Base-by-base conservation (phyloP, 2,329 filamentous ascomycete genomes). In the Aspergillus texensis region DNA sequence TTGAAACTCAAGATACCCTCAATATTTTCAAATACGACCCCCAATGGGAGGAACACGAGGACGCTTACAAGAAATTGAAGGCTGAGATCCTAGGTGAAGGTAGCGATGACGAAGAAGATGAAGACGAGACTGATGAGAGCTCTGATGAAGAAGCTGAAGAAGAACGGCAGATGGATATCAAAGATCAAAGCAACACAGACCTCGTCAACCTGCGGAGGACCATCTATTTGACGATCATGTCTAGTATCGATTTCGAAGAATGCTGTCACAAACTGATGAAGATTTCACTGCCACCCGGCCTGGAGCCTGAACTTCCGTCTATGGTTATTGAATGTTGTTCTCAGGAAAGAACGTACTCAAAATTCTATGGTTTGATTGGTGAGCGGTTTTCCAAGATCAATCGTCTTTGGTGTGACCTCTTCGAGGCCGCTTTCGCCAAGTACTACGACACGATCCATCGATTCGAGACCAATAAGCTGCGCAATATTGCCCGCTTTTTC, bases 371-470 rank as follows among this genome's bases (percentile, higher is more conserved):
- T 14, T 82, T 97, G 67, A 93, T 98, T 61, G 95, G 92, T 36
- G 95, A 99, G 80, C 88, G 94, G 28, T 97, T 99, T 79, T 92
- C 93, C 73, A 97, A 97, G 80, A 88, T 99, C 73, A 98, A 98
- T 79, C 88, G 95, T 26, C 85, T 97, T 57, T 99, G 95, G 95
- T 91, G 89, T 32, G 93, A 96, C 67, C 85, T 98, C 6, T 98
- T 98, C 68, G 93, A 98, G 78, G 88, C 93, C 68, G 87, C 90
- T 26, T 99, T 99, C 77, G 86, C 86, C 65, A 94, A 94, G 72
- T 97, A 98, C 80, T 99, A 97, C 83, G 92, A 96, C 66, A 98
- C 94, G 0, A 98, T 98, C 65, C 95, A 99, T 79, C 91, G 95
- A 19, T 96, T 96, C 77, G 95, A 98, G 77, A 98, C 94, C 46